Percentiles rank a stretch among this genome's conserved stretches.
Conservation (phyloP, 441 rosid genomes). For the Adansonia grandidieri region DNA sequence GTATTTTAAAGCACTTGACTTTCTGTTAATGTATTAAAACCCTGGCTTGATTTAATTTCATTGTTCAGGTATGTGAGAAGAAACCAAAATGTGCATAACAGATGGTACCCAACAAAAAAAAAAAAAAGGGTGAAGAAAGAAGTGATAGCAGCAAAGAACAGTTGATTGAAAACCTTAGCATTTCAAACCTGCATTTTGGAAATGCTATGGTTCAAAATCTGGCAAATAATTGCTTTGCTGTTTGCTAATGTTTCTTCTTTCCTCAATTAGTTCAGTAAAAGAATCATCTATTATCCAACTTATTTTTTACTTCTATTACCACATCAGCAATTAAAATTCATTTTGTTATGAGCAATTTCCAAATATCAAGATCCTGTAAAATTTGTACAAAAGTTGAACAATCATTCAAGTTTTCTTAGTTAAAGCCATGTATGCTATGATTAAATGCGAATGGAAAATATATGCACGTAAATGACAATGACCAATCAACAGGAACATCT, state of each 20-base stretch:
- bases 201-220: slow-evolving; percentile 7
- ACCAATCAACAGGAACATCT: slow-evolving; percentile 8
- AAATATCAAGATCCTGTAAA: not conserved
- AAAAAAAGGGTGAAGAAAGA: not conserved
- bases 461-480: not conserved
- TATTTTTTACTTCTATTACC: not conserved
- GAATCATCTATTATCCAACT: not conserved
- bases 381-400: not conserved
- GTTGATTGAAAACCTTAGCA: not conserved
- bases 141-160: not conserved
- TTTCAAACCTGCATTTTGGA: not conserved
- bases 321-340: not conserved
- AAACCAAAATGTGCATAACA: not conserved
- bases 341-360: not conserved
- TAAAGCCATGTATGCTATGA: not conserved
- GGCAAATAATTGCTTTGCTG: not conserved
- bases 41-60: not conserved
- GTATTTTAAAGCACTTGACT: not conserved
- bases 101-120: not conserved
- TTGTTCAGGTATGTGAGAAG: not conserved
- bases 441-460: not conserved
- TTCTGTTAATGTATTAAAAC: not conserved
- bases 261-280: slow-evolving; percentile 11
- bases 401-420: not conserved
- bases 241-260: slow-evolving; percentile 1